Conservation (phyloP, 1,284 basidiomycete genomes). For the Apiotrichum veenhuisii region DNA sequence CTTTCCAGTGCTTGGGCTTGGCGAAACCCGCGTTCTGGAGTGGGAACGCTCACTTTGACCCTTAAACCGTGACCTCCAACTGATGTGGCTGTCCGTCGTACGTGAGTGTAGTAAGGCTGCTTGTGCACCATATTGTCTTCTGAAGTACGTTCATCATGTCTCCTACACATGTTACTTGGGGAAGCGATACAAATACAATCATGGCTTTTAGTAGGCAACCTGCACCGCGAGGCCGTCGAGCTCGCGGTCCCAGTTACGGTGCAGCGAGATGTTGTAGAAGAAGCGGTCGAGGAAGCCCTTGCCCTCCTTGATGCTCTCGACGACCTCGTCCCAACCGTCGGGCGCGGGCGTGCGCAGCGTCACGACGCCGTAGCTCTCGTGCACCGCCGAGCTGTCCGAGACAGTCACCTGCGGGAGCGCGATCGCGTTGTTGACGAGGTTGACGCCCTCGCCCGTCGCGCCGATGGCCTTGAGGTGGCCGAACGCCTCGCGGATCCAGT, state of each 20-base stretch:
- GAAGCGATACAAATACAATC: no score
- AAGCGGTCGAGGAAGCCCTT: neutral
- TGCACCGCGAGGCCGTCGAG: neutral
- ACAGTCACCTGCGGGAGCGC: neutral
- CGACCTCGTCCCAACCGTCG: neutral
- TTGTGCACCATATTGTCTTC: no score
- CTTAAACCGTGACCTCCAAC: no score
- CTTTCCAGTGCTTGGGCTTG: no score
- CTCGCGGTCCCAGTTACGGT: constrained; percentile 5
- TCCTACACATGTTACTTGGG: no score
- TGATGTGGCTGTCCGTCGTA: no score
- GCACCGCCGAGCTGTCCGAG: neutral
- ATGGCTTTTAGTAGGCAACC: constrained; percentile 2
- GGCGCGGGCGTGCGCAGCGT: neutral
- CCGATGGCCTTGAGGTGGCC: constrained; percentile 73
- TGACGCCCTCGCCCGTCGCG: constrained; percentile 57
- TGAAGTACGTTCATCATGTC: no score
- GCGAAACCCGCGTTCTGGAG: no score
- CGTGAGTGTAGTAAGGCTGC: no score
- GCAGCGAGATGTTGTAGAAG: neutral
- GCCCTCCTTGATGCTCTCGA: neutral
- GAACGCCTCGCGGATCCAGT: constrained; percentile 73
- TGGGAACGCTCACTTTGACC: no score
- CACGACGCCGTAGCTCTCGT: constrained; percentile 2
- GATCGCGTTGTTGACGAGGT: neutral